Conservation (phyloP, 805 yeast genomes). For the Saturnispora saitoi region DNA sequence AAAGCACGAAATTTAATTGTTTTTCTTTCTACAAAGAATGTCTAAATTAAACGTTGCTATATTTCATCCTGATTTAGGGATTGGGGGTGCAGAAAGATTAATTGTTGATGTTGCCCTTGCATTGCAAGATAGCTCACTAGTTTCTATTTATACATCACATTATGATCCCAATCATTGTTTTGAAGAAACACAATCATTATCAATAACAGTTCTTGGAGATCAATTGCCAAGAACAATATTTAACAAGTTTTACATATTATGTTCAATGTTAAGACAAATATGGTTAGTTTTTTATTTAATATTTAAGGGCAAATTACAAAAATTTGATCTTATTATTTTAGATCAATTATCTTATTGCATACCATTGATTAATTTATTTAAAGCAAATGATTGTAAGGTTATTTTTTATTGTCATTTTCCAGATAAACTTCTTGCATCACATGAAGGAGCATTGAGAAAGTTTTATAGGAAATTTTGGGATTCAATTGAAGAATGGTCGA, state of each 20-base stretch:
- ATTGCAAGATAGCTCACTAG: conserved; percentile 50
- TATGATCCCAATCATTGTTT: conserved; percentile 84
- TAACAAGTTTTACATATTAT: conserved; percentile 68
- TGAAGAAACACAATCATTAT: conserved; percentile 68
- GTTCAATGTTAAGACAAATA: conserved; percentile 77
- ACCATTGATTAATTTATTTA: conserved; percentile 53
- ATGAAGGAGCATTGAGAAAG: conserved; percentile 44
- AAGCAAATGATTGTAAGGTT: conserved; percentile 36
- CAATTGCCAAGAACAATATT: conserved; percentile 61
- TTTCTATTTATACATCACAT: conserved; percentile 78
- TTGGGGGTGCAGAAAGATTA: conserved; percentile 96
- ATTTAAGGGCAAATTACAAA: conserved; percentile 35
- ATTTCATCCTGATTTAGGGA: conserved; percentile 92
- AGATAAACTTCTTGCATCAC: conserved; percentile 67
- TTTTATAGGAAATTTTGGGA: conserved; percentile 81
- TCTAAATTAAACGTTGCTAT: conserved; percentile 47
- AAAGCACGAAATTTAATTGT: not conserved
- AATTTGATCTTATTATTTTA: conserved; percentile 67
- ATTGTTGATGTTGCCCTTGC: conserved; percentile 94
- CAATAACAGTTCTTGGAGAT: conserved; percentile 75
- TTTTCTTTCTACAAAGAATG: not conserved
- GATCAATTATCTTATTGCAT: conserved; percentile 85
- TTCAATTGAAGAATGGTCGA: conserved; percentile 70
- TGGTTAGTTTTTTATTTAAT: conserved; percentile 46
- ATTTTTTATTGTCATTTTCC: conserved; percentile 96